phyloP scores from a whole-genome alignment of 805 yeast species.

The Barnettozyma sp. region DNA sequence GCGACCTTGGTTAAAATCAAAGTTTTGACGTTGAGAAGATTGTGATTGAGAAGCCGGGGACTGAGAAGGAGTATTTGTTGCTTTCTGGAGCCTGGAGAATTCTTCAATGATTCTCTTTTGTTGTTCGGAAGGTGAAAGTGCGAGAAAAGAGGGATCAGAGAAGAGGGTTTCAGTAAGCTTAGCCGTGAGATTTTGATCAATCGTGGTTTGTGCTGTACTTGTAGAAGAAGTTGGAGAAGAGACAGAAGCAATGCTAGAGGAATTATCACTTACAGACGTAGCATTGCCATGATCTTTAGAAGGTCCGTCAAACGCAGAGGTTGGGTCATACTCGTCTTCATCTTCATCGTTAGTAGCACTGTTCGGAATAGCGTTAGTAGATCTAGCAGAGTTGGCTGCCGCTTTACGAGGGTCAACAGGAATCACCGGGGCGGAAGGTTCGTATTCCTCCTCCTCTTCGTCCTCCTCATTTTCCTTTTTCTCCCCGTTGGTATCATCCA shows the following conservation, averaged over 20 bases:
- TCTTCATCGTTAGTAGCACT: slow-evolving; percentile 1
- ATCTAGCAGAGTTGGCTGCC: background rate
- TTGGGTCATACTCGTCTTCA: slow-evolving; percentile 14
- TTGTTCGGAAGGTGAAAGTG: slow-evolving; percentile 30
- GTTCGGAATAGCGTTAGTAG: background rate
- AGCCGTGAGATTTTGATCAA: slow-evolving; percentile 9
- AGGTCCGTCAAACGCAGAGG: slow-evolving; percentile 6
- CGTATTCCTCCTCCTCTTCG: slow-evolving; percentile 8
- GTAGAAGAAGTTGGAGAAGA: slow-evolving; percentile 6
- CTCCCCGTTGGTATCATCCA: too few species aligned
- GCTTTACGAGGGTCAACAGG: background rate
- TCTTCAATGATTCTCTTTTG: slow-evolving; percentile 29
- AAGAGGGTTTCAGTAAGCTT: slow-evolving; percentile 19
- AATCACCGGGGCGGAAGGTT: slow-evolving; percentile 8
- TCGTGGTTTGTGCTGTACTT: slow-evolving; percentile 19
- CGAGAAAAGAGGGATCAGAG: slow-evolving; percentile 31
- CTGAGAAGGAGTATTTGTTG: slow-evolving; percentile 7
- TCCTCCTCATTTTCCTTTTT: too few species aligned
- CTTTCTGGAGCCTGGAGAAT: slow-evolving; percentile 24
- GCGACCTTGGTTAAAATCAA: slow-evolving; percentile 2
- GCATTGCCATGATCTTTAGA: slow-evolving; percentile 2
- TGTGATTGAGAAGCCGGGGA: background rate
- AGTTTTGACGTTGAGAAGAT: background rate
- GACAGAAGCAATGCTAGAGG: slow-evolving; percentile 1
- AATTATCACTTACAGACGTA: slow-evolving; percentile 4